Evolutionary conservation across 2,329 filamentous ascomycete genomes (phyloP), one percentile per base, ranked within the genome.

Genomic region (Fusarium haematococcum): DNA sequence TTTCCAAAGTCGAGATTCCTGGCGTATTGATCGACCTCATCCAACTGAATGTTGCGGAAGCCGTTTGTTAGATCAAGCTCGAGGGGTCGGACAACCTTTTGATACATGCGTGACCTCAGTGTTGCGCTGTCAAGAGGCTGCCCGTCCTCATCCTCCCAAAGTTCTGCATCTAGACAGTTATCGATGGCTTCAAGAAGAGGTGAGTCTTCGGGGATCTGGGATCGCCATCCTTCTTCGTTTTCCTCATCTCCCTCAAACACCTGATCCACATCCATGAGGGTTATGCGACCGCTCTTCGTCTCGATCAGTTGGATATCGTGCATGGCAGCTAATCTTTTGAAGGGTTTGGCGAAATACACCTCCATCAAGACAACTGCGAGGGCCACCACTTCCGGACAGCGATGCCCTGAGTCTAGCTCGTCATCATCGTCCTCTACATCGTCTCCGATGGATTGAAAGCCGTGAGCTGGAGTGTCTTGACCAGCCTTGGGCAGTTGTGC

Each of bases 291-390:
- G 6, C 41, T 56, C 1, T 13, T 5, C 0, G 43, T 37, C 6
- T 62, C 56, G 0, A 62, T 37, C 0, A 71, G 48, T 13, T 48
- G 32, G 3, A 71, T 52, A 5, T 52, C 32, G 23, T 63, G 62
- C 30, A 25, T 63, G 1, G 30, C 23, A 0, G 69, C 69, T 0
- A 71, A 18, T 7, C 25, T 16, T 16, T 50, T 56, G n/a, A 71
- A 71, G 1, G 69, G 62, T 2, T 33, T 60, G 6, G 16, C 66
- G 14, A 71, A 69, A 23, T 69, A 63, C 2, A 71, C 25, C 25
- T 71, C 69, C 30, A 71, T 63, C 13, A 71, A n/a, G 3, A 71
- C 50, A 0, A 69, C 62, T 0, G 66, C 69, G 7, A 71, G 25
- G 2, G 66, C 27, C 10, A 71, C 45, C 20, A 69, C 16, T 39